phyloP scores from a whole-genome alignment of 225 moss, liverwort and hornwort species.

The Pseudoscleropodium purum region DNA sequence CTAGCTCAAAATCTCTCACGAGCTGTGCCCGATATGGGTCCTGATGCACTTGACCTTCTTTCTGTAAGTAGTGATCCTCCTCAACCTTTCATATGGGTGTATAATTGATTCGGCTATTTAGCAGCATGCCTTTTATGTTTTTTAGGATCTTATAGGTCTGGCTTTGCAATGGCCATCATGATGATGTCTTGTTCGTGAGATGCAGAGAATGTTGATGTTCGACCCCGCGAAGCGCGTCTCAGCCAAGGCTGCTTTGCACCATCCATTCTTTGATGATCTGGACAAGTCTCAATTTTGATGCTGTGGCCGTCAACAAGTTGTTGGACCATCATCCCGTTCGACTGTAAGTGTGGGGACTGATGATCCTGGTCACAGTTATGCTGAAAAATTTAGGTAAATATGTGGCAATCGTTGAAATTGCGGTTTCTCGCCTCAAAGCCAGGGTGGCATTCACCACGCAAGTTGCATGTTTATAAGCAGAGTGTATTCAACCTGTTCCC shows the following conservation, averaged over 20 bases:
- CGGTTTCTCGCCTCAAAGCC: slow-evolving; percentile 21
- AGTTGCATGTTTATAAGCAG: slow-evolving; percentile 45
- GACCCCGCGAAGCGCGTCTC: slow-evolving; percentile 71
- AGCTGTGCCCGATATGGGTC: slow-evolving; percentile 59
- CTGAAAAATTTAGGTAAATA: slow-evolving; percentile 23
- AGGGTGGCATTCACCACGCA: slow-evolving; percentile 43
- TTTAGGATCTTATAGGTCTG: background rate
- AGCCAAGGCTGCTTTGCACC: slow-evolving; percentile 62
- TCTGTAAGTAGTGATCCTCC: slow-evolving; percentile 12
- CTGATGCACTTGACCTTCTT: slow-evolving; percentile 61
- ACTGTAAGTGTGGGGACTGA: slow-evolving; percentile 4
- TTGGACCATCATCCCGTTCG: slow-evolving; percentile 13
- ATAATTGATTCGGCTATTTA: background rate
- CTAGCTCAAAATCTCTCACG: slow-evolving; percentile 48
- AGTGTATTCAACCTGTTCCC: slow-evolving; percentile 33
- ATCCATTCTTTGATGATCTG: slow-evolving; percentile 68
- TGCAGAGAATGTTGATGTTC: slow-evolving; percentile 72
- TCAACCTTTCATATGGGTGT: background rate
- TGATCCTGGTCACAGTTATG: background rate
- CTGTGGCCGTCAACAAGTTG: background rate
- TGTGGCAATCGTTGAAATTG: slow-evolving; percentile 21
- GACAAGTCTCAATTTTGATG: slow-evolving; percentile 83
- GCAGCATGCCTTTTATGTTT: background rate
- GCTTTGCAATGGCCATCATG: background rate
- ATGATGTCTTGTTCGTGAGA: background rate